These are phyloP conservation scores for Aspergillus latus DNA, from an alignment of 2,329 filamentous ascomycete genomes.

Conservation along the genomic window DNA sequence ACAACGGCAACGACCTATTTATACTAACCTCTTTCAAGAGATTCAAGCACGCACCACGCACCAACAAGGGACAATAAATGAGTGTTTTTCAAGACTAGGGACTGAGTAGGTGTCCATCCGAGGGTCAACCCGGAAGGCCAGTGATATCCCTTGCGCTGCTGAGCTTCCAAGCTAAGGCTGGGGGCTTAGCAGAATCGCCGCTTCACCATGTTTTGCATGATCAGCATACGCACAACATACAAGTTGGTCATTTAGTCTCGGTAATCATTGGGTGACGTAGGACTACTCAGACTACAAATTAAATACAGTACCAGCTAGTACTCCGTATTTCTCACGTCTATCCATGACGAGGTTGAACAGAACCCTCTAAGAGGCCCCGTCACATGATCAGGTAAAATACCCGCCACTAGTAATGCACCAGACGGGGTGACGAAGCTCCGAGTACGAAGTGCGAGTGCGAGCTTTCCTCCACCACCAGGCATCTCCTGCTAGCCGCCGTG, in stretches of 20 bases:
- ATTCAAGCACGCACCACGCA: not conserved
- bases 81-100: too few relatives aligned
- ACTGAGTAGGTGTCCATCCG: too few relatives aligned
- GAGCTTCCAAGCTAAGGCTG: not conserved
- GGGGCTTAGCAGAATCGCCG: not conserved
- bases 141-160: not conserved
- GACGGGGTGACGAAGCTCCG: not conserved
- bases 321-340: too few relatives aligned
- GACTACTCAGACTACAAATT: too few relatives aligned
- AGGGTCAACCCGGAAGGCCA: too few relatives aligned
- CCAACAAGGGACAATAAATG: too few relatives aligned
- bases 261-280: too few relatives aligned
- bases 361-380: not conserved
- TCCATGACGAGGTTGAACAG: too few relatives aligned
- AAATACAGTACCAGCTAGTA: too few relatives aligned
- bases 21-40: not conserved
- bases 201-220: not conserved
- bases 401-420: not conserved
- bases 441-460: not conserved
- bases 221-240: too few relatives aligned
- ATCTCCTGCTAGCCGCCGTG: slow-evolving; percentile 8
- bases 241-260: too few relatives aligned
- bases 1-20: not conserved
- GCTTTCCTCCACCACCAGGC: slow-evolving; percentile 1
- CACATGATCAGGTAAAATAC: not conserved